Conservation (phyloP, 169 alveolate species). For the Miamiensis avidus region DNA sequence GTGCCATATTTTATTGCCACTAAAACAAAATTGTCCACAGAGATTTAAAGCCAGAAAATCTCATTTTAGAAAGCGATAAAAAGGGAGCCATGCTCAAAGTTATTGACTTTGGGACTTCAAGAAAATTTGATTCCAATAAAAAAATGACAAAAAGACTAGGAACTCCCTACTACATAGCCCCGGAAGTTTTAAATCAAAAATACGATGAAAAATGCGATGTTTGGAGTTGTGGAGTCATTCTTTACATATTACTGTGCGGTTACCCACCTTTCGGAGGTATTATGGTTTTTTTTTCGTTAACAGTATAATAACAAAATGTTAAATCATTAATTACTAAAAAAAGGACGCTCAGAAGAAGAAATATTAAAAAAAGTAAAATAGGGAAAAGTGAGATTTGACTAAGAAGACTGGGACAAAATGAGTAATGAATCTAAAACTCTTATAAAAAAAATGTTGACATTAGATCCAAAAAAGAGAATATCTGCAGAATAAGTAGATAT, state of each 20-base stretch:
- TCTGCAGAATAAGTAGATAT: constrained; percentile 55
- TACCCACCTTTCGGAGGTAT: constrained; percentile 66
- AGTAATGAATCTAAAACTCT: constrained; percentile 56
- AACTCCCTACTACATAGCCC: constrained; percentile 78
- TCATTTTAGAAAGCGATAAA: constrained; percentile 59
- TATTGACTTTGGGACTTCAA: constrained; percentile 80
- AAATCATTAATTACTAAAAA: neutral
- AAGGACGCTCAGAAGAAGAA: neutral
- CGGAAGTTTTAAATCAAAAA: constrained; percentile 63
- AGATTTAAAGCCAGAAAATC: constrained; percentile 83
- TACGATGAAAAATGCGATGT: constrained; percentile 75
- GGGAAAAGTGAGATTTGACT: neutral
- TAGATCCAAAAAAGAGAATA: constrained; percentile 57
- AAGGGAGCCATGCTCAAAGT: constrained; percentile 57
- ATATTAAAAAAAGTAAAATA: neutral
- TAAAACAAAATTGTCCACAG: constrained; percentile 76
- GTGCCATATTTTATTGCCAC: constrained; percentile 78
- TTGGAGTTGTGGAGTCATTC: constrained; percentile 73
- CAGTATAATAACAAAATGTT: neutral
- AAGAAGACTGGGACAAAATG: constrained; percentile 30
- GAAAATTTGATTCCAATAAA: constrained; percentile 42
- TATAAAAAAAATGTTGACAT: constrained; percentile 55
- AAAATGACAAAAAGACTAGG: constrained; percentile 62
- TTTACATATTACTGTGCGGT: constrained; percentile 64
- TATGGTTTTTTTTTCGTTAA: constrained; percentile 11